Percentiles rank a stretch among this genome's conserved stretches.
Evolutionary conservation across 257 asterid species (phyloP).

Genomic region (Paraleonurus japonicus): DNA sequence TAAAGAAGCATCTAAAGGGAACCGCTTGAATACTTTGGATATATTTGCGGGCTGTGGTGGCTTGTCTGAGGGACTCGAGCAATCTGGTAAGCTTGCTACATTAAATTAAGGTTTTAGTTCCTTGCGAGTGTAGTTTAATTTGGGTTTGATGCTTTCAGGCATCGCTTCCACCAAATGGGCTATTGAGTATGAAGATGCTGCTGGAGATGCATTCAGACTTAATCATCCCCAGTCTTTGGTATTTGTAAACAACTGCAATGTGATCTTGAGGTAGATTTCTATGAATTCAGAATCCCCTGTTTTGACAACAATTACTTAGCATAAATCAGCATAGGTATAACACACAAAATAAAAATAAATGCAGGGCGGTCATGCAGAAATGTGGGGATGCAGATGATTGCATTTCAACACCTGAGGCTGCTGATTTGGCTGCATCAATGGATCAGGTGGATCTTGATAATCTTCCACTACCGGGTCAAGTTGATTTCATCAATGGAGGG

Average conservation of each 20-base stretch:
- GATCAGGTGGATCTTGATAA: conserved; percentile 54
- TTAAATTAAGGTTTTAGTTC: conserved; percentile 18
- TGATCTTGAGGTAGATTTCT: conserved; percentile 67
- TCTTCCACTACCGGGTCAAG: conserved; percentile 92
- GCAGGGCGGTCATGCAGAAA: conserved; percentile 91
- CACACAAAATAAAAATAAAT: conserved; percentile 17
- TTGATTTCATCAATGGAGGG: conserved; percentile 96
- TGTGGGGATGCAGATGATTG: conserved; percentile 90
- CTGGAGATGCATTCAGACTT: conserved; percentile 90
- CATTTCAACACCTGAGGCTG: conserved; percentile 87
- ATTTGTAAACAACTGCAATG: conserved; percentile 84
- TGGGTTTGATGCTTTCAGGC: conserved; percentile 46
- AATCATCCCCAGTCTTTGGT: conserved; percentile 81
- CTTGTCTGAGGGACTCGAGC: conserved; percentile 81
- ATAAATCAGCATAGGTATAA: not conserved
- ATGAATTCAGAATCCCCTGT: not conserved
- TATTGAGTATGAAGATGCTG: conserved; percentile 90
- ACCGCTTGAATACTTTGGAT: conserved; percentile 66
- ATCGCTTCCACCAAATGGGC: conserved; percentile 85
- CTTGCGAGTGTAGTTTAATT: conserved; percentile 6
- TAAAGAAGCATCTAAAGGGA: conserved; percentile 12
- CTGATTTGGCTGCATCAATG: conserved; percentile 64
- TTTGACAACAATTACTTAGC: not conserved
- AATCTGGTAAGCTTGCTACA: conserved; percentile 54
- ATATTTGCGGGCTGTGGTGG: conserved; percentile 99